These are phyloP conservation scores for Neurospora sp. DNA, from an alignment of 495 filamentous ascomycete species.

Conservation along the genomic window DNA sequence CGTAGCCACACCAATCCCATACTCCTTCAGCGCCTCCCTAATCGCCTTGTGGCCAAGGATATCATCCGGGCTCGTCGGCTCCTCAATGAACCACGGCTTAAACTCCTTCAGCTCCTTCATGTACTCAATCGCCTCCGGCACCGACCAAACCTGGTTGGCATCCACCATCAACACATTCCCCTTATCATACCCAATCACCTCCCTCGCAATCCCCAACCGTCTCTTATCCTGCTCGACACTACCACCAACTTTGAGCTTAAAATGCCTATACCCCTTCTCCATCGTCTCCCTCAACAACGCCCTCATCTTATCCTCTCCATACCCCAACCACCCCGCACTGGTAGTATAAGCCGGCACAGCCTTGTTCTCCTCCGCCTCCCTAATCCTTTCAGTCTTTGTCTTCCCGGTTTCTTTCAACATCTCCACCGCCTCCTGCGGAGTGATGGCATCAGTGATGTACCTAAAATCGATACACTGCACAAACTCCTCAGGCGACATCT, in stretches of 20 bases:
- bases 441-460: constrained; percentile 90
- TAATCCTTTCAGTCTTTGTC: constrained; percentile 56
- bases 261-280: constrained; percentile 68
- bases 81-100: constrained; percentile 95
- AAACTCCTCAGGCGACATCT: constrained; percentile 81
- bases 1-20: constrained; percentile 78
- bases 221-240: constrained; percentile 59
- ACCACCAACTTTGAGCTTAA: constrained; percentile 85
- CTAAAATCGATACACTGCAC: constrained; percentile 85
- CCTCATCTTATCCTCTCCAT: constrained; percentile 77
- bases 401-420: constrained; percentile 52
- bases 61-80: constrained; percentile 91
- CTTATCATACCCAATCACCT: constrained; percentile 74
- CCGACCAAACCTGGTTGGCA: constrained; percentile 91
- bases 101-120: constrained; percentile 76
- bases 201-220: constrained; percentile 63
- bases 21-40: constrained; percentile 62
- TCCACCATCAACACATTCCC: constrained; percentile 92
- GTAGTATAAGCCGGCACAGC: constrained; percentile 91
- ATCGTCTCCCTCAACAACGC: constrained; percentile 61
- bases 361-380: constrained; percentile 55
- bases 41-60: constrained; percentile 82
- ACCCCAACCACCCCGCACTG: constrained; percentile 89
- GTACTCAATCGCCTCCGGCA: constrained; percentile 82
- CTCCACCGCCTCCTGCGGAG: constrained; percentile 70